Base-by-base conservation (phyloP, 2,329 filamentous ascomycete species). In the Calonectria naviculata region DNA sequence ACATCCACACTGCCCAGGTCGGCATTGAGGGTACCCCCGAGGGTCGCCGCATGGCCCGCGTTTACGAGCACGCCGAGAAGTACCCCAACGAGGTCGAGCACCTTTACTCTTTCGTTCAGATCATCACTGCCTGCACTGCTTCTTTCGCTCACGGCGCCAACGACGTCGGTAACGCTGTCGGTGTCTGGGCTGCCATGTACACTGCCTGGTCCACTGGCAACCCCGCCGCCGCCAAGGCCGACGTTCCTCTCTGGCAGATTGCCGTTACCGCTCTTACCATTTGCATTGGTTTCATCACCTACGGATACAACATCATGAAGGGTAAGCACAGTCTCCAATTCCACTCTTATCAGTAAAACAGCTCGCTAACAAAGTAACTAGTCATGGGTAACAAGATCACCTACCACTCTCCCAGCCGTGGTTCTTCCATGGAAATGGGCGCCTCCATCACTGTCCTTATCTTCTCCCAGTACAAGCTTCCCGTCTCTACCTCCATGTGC, bases 281-380 rank as follows among this genome's bases (percentile, higher is more conserved):
- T 79, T 93, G 88, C 56, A 73, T 91, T 47, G 93, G 93, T 75
- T 87, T 95, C 68, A 86, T 92, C 79, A 94, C 93, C 17, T 95
- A 94, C 78, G 93, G 93, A 12, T 95, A 94, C 86, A 94, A 95
- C 86, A 95, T 95, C 84, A 95, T 95, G 93, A 94, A 93, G 85
- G 91, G 89, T 91, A 83, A 82, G 87, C 2, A n/a, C 15, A 28
- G 56, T 15, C n/a, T 21, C 10, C 10, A 24, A 34, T 38, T 17
- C 26, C 13, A n/a, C n/a, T 24, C 29, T 12, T 36, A 21, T 1
- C 19, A 15, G 0, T 26, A 13, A 36, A 5, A 62, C 56, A 21
- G 29, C 12, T 0, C 28, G 36, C 0, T 0, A 61, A 29, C 15
- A 36, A 6, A 2, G n/a, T 44, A 9, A 34, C 73, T 74, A 91